A percentile compares a stretch with the other conserved stretches of the same genome.
Conservation (phyloP, 176 grass and related monocot genomes). For the Aegilops speltoides region DNA sequence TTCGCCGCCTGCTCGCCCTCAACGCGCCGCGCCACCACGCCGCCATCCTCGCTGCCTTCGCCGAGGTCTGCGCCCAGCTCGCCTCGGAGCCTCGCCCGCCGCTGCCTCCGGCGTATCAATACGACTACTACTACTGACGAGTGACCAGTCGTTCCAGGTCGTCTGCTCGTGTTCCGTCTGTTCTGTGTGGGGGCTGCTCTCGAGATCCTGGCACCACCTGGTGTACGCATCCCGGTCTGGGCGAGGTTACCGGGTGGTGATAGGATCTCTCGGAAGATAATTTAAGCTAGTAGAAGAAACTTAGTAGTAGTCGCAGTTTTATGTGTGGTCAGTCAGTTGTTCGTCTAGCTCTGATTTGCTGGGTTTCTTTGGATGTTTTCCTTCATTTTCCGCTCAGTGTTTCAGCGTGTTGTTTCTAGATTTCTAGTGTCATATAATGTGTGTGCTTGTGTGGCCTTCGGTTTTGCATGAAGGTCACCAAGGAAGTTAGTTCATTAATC, state of each 20-base stretch:
- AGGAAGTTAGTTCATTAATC: not conserved
- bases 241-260: slow-evolving; percentile 61
- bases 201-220: slow-evolving; percentile 90
- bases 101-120: slow-evolving; percentile 11
- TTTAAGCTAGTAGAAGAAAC: not conserved
- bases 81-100: not conserved
- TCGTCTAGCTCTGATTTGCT: not conserved
- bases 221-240: slow-evolving; percentile 1
- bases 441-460: slow-evolving; percentile 32
- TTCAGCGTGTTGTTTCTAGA: not conserved
- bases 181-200: not conserved
- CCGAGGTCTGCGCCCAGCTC: slow-evolving; percentile 77
- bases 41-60: slow-evolving; percentile 85
- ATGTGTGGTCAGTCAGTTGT: not conserved
- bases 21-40: slow-evolving; percentile 93
- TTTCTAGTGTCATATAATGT: not conserved
- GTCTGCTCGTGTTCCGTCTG: not conserved
- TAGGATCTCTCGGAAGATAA: slow-evolving; percentile 63
- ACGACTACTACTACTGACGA: slow-evolving; percentile 39
- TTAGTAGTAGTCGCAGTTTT: not conserved
- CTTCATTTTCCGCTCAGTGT: not conserved
- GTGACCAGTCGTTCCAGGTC: not conserved
- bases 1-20: slow-evolving; percentile 88
- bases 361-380: not conserved
- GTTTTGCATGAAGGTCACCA: slow-evolving; percentile 46